Evolutionary conservation across 1,284 basidiomycete genomes (phyloP).

Genomic region (Entoloma clypeatum): DNA sequence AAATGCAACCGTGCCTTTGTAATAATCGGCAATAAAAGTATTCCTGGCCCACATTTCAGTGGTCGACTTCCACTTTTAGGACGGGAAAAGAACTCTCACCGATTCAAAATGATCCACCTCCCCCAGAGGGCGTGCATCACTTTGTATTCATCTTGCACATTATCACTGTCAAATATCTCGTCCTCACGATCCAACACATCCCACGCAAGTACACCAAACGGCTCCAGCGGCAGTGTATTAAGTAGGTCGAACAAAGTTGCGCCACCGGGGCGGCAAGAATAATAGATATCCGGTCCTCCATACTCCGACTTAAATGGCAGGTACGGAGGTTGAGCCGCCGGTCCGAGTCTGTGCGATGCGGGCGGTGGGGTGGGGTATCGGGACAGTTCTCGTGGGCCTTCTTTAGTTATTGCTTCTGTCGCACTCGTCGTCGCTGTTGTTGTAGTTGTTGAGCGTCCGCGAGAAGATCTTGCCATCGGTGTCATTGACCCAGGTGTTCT

Average conservation of each 20-base stretch:
- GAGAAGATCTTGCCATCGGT: slow-evolving; percentile 5
- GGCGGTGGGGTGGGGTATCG: slow-evolving; percentile 42
- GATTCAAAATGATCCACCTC: slow-evolving; percentile 64
- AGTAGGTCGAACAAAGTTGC: slow-evolving; percentile 62
- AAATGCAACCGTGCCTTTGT: slow-evolving; percentile 48
- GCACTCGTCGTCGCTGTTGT: slow-evolving; percentile 8
- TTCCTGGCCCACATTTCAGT: slow-evolving; percentile 30
- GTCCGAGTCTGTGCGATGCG: slow-evolving; percentile 43
- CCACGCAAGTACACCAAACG: slow-evolving; percentile 64
- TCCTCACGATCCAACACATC: slow-evolving; percentile 65
- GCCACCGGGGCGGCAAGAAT: slow-evolving; percentile 64
- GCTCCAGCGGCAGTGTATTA: slow-evolving; percentile 50
- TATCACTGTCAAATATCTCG: slow-evolving; percentile 64
- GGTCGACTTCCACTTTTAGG: background rate
- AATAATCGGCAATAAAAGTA: slow-evolving; percentile 52
- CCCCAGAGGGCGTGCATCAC: slow-evolving; percentile 73
- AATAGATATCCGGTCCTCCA: slow-evolving; percentile 39
- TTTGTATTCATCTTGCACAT: slow-evolving; percentile 68
- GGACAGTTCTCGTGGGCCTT: slow-evolving; percentile 18
- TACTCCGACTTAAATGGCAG: slow-evolving; percentile 45
- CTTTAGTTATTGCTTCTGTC: slow-evolving; percentile 5
- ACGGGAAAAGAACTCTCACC: slow-evolving; percentile 35
- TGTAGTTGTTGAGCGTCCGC: slow-evolving; percentile 9
- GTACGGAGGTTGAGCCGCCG: slow-evolving; percentile 50
- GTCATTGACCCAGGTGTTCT: slow-evolving; percentile 1